Conservation (phyloP, 371 early-diverging fungal species). For the Lichtheimia ornata region DNA sequence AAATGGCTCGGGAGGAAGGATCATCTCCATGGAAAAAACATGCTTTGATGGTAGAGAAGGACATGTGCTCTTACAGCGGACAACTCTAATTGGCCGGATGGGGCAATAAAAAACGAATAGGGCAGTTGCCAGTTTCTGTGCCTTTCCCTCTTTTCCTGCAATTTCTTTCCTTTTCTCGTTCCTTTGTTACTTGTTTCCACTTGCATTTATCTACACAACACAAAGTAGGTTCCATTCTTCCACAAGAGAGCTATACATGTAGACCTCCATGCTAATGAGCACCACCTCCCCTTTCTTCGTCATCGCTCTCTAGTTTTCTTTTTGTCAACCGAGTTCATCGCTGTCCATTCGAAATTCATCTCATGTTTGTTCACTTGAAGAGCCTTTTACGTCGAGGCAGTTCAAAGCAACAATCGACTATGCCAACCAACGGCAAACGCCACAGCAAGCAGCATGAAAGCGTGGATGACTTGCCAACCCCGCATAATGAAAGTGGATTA, state of each 20-base stretch:
- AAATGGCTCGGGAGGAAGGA: too few species aligned
- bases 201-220: too few species aligned
- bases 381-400: slow-evolving; percentile 17
- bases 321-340: too few species aligned
- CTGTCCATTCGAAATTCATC: background rate
- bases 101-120: background rate
- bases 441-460: slow-evolving; percentile 8
- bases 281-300: too few species aligned
- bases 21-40: too few species aligned
- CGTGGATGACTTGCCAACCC: background rate
- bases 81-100: background rate
- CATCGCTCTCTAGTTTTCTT: too few species aligned
- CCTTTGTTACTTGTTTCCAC: slow-evolving; percentile 3
- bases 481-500: slow-evolving; percentile 1
- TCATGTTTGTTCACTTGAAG: slow-evolving; percentile 18
- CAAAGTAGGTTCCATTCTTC: too few species aligned
- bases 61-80: too few species aligned
- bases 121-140: slow-evolving; percentile 2
- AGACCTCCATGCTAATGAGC: too few species aligned
- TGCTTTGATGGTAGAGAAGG: too few species aligned
- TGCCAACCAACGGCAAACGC: background rate
- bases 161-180: slow-evolving; percentile 3
- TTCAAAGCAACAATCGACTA: background rate
- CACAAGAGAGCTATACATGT: too few species aligned
- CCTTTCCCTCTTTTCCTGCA: background rate